Base-by-base conservation (phyloP, 306 rosid genomes). In the Clitoria ternatea region DNA sequence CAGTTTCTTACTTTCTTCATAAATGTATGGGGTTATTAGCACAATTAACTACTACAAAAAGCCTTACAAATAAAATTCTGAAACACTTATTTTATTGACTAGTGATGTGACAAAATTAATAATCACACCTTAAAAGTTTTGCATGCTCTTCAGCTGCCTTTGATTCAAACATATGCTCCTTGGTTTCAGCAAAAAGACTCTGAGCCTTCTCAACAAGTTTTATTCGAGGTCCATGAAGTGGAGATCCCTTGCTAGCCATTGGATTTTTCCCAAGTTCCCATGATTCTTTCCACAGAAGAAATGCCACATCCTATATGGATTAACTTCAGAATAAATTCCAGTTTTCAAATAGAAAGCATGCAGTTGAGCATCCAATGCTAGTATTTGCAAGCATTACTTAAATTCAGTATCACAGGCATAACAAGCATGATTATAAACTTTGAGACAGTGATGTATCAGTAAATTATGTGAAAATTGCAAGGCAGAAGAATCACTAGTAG, bases 91-190 rank as follows among this genome's bases (percentile, higher is more conserved):
- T 57, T 56, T 20, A 47, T 14, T 33, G 43, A 52, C 12, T 26
- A 56, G 65, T n/a, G 33, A 30, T 56, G 70, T 50, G 64, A 22
- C 32, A 64, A 50, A 70, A 13, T 45, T 44, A 65, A 57, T 52
- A 32, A 73, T 29, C 88, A 74, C 59, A 90, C 98, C 91, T 90
- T 64, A 94, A 73, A 73, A 94, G 78, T 72, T 84, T 94, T 59
- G 97, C 92, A 81, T 94, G 98, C 89, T 94, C 98, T 47, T 90
- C 98, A 44, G 98, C 97, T 69, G 96, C 97, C 81, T 94, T 94
- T 42, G 90, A 80, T 80, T 94, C 98, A 75, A 94, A 94, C 35
- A 76, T 48, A 59, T 88, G 96, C 70, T 93, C 98, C 89, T 90
- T 93, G 47, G 97, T 89, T 88, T 89, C 96, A 8, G 83, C 78